Conservation (phyloP, 257 asterid genomes). For the Plantago ovata region DNA sequence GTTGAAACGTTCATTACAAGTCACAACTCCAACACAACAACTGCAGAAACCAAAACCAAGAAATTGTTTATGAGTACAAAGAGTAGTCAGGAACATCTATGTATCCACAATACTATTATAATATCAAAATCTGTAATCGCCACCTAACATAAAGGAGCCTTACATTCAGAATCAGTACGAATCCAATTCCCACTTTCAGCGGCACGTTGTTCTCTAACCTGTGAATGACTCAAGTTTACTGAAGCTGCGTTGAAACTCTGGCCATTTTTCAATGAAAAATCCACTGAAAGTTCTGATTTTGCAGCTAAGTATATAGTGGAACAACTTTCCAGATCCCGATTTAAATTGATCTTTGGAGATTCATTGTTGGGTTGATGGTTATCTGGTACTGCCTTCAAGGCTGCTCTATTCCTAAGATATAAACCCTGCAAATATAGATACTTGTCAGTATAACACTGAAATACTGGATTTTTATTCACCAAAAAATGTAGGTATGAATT, state of each 20-base stretch:
- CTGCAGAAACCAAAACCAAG: conserved; percentile 29
- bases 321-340: conserved; percentile 72
- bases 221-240: conserved; percentile 39
- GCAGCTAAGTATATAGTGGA: conserved; percentile 50
- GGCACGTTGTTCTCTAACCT: conserved; percentile 23
- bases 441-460: too few species aligned
- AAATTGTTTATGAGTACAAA: background rate
- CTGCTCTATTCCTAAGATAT: too few species aligned
- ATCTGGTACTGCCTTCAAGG: conserved; percentile 35
- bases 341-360: conserved; percentile 72
- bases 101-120: conserved; percentile 2
- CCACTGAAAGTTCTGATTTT: conserved; percentile 34
- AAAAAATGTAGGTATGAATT: too few species aligned
- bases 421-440: too few species aligned
- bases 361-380: conserved; percentile 53
- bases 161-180: conserved; percentile 84
- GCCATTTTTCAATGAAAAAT: conserved; percentile 30
- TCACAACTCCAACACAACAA: conserved; percentile 77
- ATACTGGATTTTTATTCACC: too few species aligned
- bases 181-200: conserved; percentile 60
- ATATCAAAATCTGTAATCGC: background rate
- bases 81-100: too few species aligned
- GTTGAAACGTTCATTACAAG: too few species aligned
- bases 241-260: conserved; percentile 26
- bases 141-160: conserved; percentile 11